A percentile compares a stretch with the other conserved stretches of the same genome.
Conservation (phyloP, 768 basidiomycete genomes). For the Xerocomellus intermedius region DNA sequence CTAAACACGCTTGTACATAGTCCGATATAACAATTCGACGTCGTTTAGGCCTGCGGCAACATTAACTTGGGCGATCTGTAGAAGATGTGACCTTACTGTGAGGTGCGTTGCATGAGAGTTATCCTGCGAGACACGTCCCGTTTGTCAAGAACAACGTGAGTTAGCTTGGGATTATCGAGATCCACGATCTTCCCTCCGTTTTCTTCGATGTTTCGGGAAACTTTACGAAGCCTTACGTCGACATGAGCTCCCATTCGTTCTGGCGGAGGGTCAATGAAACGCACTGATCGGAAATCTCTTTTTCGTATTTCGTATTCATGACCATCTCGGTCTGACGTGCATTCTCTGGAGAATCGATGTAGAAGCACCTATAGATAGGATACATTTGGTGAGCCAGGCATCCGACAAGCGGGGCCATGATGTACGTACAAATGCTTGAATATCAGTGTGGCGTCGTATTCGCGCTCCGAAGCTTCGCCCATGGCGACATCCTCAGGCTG, state of each 20-base stretch:
- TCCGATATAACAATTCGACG: slow-evolving; percentile 76
- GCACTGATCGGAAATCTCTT: slow-evolving; percentile 54
- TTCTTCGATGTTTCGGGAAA: slow-evolving; percentile 51
- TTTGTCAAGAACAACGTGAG: slow-evolving; percentile 84
- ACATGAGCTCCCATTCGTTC: not conserved
- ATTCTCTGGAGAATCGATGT: slow-evolving; percentile 80
- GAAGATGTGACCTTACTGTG: slow-evolving; percentile 49
- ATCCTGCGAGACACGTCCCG: slow-evolving; percentile 72
- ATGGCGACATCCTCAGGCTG: slow-evolving; percentile 47
- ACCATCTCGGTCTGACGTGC: slow-evolving; percentile 63
- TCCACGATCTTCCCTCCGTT: slow-evolving; percentile 75
- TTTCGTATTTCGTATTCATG: slow-evolving; percentile 52
- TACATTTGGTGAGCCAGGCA: not conserved
- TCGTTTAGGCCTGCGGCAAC: slow-evolving; percentile 63
- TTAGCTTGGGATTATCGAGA: slow-evolving; percentile 74
- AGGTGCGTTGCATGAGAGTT: slow-evolving; percentile 68
- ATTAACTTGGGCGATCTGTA: slow-evolving; percentile 7
- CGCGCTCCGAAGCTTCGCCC: slow-evolving; percentile 73
- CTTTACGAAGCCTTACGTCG: slow-evolving; percentile 49
- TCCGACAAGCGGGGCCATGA: not conserved
- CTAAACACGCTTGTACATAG: slow-evolving; percentile 74
- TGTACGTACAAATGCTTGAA: slow-evolving; percentile 76
- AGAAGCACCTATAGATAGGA: slow-evolving; percentile 64
- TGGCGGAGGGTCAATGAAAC: slow-evolving; percentile 12
- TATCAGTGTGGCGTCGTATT: slow-evolving; percentile 76